phyloP scores from a whole-genome alignment of 768 basidiomycete genomes.

The Mycena haematopus region DNA sequence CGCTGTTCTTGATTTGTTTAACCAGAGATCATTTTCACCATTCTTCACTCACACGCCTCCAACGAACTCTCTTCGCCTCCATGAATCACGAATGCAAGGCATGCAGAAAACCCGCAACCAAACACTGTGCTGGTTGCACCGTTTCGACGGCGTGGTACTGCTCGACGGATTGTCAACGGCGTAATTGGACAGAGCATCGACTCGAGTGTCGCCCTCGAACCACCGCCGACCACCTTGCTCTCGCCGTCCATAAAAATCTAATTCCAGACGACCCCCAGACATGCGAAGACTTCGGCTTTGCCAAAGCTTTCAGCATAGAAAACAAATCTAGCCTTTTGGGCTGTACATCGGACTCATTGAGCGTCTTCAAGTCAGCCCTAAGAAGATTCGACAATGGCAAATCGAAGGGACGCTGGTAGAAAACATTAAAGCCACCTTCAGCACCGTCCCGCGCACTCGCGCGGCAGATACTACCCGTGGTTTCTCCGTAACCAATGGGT shows the following conservation, averaged over 20 bases:
- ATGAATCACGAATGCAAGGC: slow-evolving; percentile 9
- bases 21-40: not conserved
- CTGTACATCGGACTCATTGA: slow-evolving; percentile 40
- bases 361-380: slow-evolving; percentile 30
- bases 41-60: not conserved
- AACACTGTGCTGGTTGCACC: slow-evolving; percentile 7
- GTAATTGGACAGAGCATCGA: slow-evolving; percentile 40
- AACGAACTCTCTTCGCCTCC: not conserved
- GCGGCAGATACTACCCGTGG: slow-evolving; percentile 29
- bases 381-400: slow-evolving; percentile 41
- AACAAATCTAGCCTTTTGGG: slow-evolving; percentile 34
- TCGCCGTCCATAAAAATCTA: slow-evolving; percentile 33
- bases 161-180: slow-evolving; percentile 37
- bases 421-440: slow-evolving; percentile 40
- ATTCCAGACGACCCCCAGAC: slow-evolving; percentile 42
- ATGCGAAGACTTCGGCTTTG: slow-evolving; percentile 44
- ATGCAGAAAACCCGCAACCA: slow-evolving; percentile 12
- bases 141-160: slow-evolving; percentile 40
- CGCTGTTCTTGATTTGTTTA: slow-evolving; percentile 1
- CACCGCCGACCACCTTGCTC: slow-evolving; percentile 41
- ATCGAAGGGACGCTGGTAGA: slow-evolving; percentile 39
- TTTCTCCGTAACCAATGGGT: slow-evolving; percentile 43
- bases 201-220: slow-evolving; percentile 39
- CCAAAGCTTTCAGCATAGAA: slow-evolving; percentile 26
- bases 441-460: slow-evolving; percentile 22